These are phyloP conservation scores for Aspergillus melleus DNA, from an alignment of 2,329 filamentous ascomycete species.

Conservation along the genomic window DNA sequence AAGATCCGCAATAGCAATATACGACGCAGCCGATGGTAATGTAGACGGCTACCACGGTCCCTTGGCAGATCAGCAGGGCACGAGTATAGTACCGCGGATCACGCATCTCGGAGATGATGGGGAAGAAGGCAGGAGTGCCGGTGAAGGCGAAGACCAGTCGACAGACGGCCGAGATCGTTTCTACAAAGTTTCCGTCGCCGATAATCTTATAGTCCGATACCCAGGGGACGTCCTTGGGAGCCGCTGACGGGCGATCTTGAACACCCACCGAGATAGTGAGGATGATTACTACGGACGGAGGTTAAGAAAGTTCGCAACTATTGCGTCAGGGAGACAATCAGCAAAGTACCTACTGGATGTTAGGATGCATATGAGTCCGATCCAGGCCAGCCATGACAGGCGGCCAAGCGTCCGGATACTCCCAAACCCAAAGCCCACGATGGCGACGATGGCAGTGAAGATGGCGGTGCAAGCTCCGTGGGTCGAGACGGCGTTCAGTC, in stretches of 20 bases:
- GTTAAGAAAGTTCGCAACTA: conserved; percentile 10
- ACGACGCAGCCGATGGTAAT: conserved; percentile 41
- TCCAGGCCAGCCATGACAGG: conserved; percentile 37
- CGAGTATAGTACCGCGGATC: conserved; percentile 34
- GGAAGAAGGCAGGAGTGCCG: conserved; percentile 33
- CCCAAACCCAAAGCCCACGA: conserved; percentile 24
- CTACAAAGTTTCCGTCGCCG: conserved; percentile 23
- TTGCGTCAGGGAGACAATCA: conserved; percentile 15
- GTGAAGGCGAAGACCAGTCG: conserved; percentile 32
- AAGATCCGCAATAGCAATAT: conserved; percentile 49
- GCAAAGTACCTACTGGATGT: conserved; percentile 23
- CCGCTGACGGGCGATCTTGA: conserved; percentile 36
- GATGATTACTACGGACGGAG: conserved; percentile 19
- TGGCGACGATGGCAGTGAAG: conserved; percentile 25
- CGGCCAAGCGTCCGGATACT: conserved; percentile 38
- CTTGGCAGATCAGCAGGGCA: conserved; percentile 33
- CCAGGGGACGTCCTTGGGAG: conserved; percentile 30
- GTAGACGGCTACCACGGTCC: conserved; percentile 34
- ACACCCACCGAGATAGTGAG: conserved; percentile 31
- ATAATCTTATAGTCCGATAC: conserved; percentile 30
- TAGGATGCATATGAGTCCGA: conserved; percentile 27
- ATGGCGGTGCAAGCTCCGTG: conserved; percentile 35
- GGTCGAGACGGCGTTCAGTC: conserved; percentile 42
- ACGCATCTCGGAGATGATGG: conserved; percentile 41
- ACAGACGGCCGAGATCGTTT: conserved; percentile 30